Evolutionary conservation across 305 asterid genomes (phyloP).

Genomic region (Coffea humblotiana): DNA sequence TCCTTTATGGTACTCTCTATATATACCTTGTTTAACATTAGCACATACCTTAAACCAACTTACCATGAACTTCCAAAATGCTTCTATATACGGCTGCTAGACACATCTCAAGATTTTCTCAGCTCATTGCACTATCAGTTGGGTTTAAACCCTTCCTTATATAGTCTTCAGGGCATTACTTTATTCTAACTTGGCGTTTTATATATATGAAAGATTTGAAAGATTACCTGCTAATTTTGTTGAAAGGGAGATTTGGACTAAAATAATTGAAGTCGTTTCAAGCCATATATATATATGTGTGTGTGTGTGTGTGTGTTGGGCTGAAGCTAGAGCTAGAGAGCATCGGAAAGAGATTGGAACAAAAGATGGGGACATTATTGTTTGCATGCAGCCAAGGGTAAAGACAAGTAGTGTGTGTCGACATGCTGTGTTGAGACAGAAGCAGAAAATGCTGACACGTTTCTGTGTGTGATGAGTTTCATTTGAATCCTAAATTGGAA

Average conservation of each 20-base stretch:
- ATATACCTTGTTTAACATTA: no score
- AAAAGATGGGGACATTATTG: background rate
- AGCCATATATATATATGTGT: background rate
- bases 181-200: background rate
- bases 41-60: background rate
- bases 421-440: constrained; percentile 1
- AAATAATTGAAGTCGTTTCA: background rate
- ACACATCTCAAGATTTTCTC: background rate
- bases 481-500: background rate
- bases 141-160: background rate
- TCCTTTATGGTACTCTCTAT: background rate
- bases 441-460: constrained; percentile 1
- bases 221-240: background rate
- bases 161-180: background rate
- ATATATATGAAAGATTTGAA: background rate
- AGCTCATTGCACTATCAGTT: background rate
- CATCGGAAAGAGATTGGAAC: constrained; percentile 1
- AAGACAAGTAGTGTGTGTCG: constrained; percentile 6
- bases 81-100: background rate
- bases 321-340: background rate
- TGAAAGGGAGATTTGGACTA: background rate
- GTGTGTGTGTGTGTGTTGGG: background rate
- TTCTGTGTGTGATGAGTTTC: background rate
- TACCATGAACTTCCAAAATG: background rate
- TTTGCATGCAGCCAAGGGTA: constrained; percentile 17